Conservation (phyloP, 306 rosid genomes). For the Acacia confusa region DNA sequence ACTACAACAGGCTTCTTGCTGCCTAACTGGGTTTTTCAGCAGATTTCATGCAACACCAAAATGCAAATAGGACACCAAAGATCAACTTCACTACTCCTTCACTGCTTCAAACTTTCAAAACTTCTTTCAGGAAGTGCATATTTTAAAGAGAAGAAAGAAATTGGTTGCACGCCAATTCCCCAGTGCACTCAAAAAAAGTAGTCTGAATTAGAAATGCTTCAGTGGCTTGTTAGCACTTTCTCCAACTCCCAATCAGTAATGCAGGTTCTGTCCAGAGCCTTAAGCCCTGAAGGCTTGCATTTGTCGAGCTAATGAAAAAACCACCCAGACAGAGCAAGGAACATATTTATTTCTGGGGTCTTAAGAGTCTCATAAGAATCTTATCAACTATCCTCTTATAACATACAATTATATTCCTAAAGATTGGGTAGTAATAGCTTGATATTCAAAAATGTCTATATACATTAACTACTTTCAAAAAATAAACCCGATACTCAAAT, state of each 20-base stretch:
- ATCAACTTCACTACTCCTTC: conserved; percentile 6
- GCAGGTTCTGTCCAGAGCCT: conserved; percentile 17
- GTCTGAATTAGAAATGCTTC: neutral
- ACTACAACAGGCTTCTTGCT: neutral
- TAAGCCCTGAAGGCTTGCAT: conserved; percentile 16
- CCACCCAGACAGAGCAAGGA: neutral
- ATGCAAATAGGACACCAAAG: conserved; percentile 1
- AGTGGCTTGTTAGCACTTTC: conserved; percentile 5
- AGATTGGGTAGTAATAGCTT: neutral
- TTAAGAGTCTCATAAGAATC: conserved; percentile 1
- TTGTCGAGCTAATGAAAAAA: neutral
- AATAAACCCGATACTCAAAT: neutral
- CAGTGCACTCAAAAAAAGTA: neutral
- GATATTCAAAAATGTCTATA: neutral
- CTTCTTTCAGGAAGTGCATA: conserved; percentile 1
- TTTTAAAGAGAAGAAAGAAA: neutral
- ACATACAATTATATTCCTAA: neutral
- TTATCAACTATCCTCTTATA: neutral
- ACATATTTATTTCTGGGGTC: conserved; percentile 5
- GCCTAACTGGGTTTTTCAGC: conserved; percentile 15
- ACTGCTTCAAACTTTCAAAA: neutral
- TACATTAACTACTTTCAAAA: neutral
- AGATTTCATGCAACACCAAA: conserved; percentile 24
- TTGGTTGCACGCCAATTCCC: neutral
- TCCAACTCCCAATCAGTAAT: conserved; percentile 1